A percentile compares a stretch with the other conserved stretches of the same genome.
phyloP scores from a whole-genome alignment of 2,329 filamentous ascomycete species.

The Pestalotiopsis sp. region DNA sequence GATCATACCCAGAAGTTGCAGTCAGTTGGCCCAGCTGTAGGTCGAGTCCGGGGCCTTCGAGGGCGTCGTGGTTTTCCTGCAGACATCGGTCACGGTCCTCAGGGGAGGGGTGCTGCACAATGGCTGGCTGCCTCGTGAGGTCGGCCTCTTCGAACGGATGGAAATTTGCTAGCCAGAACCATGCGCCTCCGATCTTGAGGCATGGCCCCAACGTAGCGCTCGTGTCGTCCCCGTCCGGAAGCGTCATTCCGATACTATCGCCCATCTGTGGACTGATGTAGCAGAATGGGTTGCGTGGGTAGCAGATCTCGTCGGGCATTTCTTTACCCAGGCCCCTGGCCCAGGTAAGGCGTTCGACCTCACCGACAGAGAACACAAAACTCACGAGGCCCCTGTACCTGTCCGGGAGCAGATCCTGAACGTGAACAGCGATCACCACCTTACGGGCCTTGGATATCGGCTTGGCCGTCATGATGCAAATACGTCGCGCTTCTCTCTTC shows the following conservation, averaged over 20 bases:
- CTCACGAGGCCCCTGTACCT: slow-evolving; percentile 31
- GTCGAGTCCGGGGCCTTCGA: slow-evolving; percentile 26
- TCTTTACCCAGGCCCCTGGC: slow-evolving; percentile 39
- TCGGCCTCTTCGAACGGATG: slow-evolving; percentile 45
- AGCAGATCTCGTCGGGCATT: slow-evolving; percentile 44
- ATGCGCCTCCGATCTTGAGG: slow-evolving; percentile 37
- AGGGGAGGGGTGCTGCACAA: slow-evolving; percentile 44
- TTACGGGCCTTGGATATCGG: slow-evolving; percentile 38
- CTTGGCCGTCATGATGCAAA: slow-evolving; percentile 43
- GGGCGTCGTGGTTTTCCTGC: slow-evolving; percentile 38
- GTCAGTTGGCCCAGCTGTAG: slow-evolving; percentile 39
- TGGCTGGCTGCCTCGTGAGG: slow-evolving; percentile 27
- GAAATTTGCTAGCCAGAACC: slow-evolving; percentile 46
- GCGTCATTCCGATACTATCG: slow-evolving; percentile 44
- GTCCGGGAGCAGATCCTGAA: slow-evolving; percentile 43
- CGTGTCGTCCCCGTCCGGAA: slow-evolving; percentile 33
- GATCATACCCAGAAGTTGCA: slow-evolving; percentile 43
- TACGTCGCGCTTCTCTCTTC: slow-evolving; percentile 35
- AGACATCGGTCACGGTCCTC: slow-evolving; percentile 40
- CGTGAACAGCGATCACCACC: slow-evolving; percentile 41
- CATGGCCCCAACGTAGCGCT: slow-evolving; percentile 47
- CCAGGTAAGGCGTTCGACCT: slow-evolving; percentile 42
- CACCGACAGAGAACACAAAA: slow-evolving; percentile 42
- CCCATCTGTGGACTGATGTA: slow-evolving; percentile 47
- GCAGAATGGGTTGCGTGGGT: slow-evolving; percentile 44